Conservation (phyloP, 257 asterid genomes). For the Solanum gracilifrons region DNA sequence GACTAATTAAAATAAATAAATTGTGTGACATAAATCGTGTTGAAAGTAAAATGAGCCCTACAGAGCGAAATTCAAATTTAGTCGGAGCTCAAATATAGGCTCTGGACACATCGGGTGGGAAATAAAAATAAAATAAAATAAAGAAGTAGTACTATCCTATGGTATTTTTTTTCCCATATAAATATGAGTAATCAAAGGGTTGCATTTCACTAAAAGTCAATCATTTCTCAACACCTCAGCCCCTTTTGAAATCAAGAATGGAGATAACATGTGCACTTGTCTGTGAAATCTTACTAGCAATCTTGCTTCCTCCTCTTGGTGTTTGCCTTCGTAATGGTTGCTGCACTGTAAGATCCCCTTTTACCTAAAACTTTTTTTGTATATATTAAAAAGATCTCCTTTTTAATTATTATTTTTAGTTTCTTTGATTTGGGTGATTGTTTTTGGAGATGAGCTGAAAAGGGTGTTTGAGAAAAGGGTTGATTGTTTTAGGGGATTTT, state of each 20-base stretch:
- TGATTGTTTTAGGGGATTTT: not conserved
- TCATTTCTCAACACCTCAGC: not conserved
- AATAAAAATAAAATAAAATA: too few species aligned
- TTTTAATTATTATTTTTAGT: not conserved
- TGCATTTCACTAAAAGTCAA: not conserved
- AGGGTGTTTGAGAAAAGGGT: not conserved
- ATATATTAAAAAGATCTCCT: not conserved
- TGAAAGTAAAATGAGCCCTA: fast-evolving
- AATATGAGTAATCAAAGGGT: not conserved
- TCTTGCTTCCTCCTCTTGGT: constrained; percentile 75
- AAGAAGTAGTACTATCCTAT: not conserved
- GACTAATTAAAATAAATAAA: not conserved
- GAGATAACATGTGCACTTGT: constrained; percentile 26
- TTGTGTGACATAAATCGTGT: not conserved
- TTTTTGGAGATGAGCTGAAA: not conserved
- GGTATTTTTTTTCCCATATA: not conserved
- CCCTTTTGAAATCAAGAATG: constrained; percentile 7
- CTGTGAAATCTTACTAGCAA: constrained; percentile 41
- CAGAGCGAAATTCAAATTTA: too few species aligned
- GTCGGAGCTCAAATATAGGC: fast-evolving
- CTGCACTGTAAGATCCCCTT: constrained; percentile 46
- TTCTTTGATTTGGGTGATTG: not conserved
- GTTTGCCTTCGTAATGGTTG: constrained; percentile 80
- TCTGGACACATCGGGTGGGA: too few species aligned
- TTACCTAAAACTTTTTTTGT: not conserved